Evolutionary conservation across 345 rosid species (phyloP).

Genomic region (Citrus australasica): DNA sequence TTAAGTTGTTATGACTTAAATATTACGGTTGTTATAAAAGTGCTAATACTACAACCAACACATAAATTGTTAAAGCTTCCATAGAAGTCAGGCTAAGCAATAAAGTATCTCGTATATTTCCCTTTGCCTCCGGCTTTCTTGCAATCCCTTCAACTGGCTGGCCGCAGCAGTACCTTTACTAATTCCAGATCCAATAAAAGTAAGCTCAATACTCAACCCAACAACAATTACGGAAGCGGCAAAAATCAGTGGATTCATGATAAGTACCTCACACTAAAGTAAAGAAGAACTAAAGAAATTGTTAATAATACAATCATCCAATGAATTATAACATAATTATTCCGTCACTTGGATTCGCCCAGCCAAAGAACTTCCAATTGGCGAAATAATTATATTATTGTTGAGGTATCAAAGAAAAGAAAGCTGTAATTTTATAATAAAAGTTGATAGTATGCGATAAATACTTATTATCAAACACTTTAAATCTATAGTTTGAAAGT

Average conservation of each 20-base stretch:
- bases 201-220: background rate
- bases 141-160: conserved; percentile 6
- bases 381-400: background rate
- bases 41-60: background rate
- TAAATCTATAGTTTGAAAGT: too few relatives aligned
- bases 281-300: too few relatives aligned
- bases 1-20: too few relatives aligned
- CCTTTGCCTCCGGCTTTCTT: background rate
- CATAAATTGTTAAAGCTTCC: conserved; percentile 5
- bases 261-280: too few relatives aligned
- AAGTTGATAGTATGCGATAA: too few relatives aligned
- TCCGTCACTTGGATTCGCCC: background rate
- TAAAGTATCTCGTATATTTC: conserved; percentile 6
- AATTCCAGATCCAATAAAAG: background rate
- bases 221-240: background rate
- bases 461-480: too few relatives aligned
- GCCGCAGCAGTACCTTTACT: background rate
- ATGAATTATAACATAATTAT: background rate
- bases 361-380: background rate
- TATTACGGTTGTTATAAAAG: background rate
- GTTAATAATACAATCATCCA: background rate
- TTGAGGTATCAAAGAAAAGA: too few relatives aligned
- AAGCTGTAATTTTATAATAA: too few relatives aligned
- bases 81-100: background rate
- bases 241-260: too few relatives aligned